Percentiles rank a stretch among this genome's conserved stretches.
These are phyloP conservation scores for Acacia acuminata DNA, from an alignment of 306 rosid genomes.

Conservation along the genomic window DNA sequence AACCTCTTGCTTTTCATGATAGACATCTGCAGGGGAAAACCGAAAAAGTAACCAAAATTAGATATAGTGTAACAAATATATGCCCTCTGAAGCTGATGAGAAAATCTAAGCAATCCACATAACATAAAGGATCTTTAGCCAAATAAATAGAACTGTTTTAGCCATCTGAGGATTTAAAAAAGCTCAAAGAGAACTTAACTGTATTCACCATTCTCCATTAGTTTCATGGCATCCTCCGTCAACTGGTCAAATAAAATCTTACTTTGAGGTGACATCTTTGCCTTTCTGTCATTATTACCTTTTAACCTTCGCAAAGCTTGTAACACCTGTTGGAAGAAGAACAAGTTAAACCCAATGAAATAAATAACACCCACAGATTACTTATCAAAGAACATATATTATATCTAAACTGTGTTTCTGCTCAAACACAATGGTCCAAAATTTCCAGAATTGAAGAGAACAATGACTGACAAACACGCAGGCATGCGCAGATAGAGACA, in stretches of 20 bases:
- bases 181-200: slow-evolving; percentile 49
- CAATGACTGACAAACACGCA: neutral
- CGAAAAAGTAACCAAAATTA: slow-evolving; percentile 23
- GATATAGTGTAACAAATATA: neutral
- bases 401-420: neutral
- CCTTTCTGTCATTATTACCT: slow-evolving; percentile 76
- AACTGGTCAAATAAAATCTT: slow-evolving; percentile 85
- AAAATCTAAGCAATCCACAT: neutral
- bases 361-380: slow-evolving; percentile 18
- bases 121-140: slow-evolving; percentile 20
- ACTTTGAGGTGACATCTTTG: slow-evolving; percentile 78
- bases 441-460: slow-evolving; percentile 16
- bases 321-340: slow-evolving; percentile 59
- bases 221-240: slow-evolving; percentile 91
- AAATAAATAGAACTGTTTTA: slow-evolving; percentile 6
- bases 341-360: slow-evolving; percentile 29
- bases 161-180: slow-evolving; percentile 23
- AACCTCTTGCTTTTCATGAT: slow-evolving; percentile 84
- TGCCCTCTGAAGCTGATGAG: slow-evolving; percentile 10
- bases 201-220: slow-evolving; percentile 95
- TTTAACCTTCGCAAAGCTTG: slow-evolving; percentile 96
- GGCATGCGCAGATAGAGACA: neutral
- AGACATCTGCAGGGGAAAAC: slow-evolving; percentile 62
- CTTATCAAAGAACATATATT: neutral
- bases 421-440: slow-evolving; percentile 7